Evolutionary conservation across 2,329 filamentous ascomycete genomes (phyloP).

Genomic region (Xylariaceae sp.): DNA sequence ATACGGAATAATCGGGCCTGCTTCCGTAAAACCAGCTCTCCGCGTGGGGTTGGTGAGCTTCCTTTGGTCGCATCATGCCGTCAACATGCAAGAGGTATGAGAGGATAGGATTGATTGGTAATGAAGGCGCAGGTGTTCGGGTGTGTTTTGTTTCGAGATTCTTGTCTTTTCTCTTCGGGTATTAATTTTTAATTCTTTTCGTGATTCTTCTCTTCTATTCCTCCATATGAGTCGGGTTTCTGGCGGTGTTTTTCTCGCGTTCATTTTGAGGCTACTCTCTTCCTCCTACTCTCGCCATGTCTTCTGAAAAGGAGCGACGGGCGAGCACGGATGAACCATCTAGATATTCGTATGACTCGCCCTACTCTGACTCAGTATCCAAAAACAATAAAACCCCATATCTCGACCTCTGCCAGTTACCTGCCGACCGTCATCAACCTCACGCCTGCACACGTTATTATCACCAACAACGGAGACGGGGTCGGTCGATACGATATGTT

Average conservation of each 20-base stretch:
- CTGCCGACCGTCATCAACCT: constrained; percentile 16
- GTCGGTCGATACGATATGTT: constrained; percentile 34
- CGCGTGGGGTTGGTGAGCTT: neutral
- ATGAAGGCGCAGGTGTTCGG: neutral
- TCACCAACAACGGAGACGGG: constrained; percentile 23
- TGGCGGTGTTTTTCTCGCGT: neutral
- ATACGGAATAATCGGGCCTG: neutral
- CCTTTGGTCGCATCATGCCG: neutral
- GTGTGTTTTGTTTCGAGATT: neutral
- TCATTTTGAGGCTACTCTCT: neutral
- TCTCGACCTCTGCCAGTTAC: constrained; percentile 26
- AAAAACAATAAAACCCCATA: constrained; percentile 37
- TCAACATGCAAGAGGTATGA: neutral
- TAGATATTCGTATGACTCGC: constrained; percentile 32
- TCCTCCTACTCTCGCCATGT: constrained; percentile 3
- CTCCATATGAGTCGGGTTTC: neutral
- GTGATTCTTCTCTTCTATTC: neutral
- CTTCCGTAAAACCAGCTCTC: neutral
- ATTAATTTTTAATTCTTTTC: no score
- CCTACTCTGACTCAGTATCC: constrained; percentile 21
- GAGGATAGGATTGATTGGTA: neutral
- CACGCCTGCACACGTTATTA: constrained; percentile 18
- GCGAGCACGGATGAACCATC: constrained; percentile 26
- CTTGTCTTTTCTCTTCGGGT: neutral
- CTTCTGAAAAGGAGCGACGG: constrained; percentile 5